phyloP scores from a whole-genome alignment of 164 flowering plant genomes.

The grape (Vitis vinifera) region ASM3070453v1 NC_081813.1:784501-785000 shows the following conservation, averaged over 20 bases:
- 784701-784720: conserved; percentile 68
- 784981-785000: too few species aligned
- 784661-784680: too few species aligned
- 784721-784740: conserved; percentile 63
- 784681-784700: too few species aligned
- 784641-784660: too few species aligned
- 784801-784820: conserved; percentile 16
- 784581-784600: conserved; percentile 54
- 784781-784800: conserved; percentile 79
- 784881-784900: too few species aligned
- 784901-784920: too few species aligned
- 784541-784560: conserved; percentile 94
- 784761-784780: conserved; percentile 76
- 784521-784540: conserved; percentile 74
- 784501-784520: conserved; percentile 89
- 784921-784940: too few species aligned
- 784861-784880: too few species aligned
- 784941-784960: too few species aligned
- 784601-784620: background rate
- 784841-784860: too few species aligned
- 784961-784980: too few species aligned
- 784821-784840: too few species aligned
- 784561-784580: conserved; percentile 98
- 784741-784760: conserved; percentile 85
- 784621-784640: background rate